Percentiles rank a stretch among this genome's conserved stretches.
Evolutionary conservation across 2,329 filamentous ascomycete species (phyloP).

Genomic region (Chaetomium strumarium): DNA sequence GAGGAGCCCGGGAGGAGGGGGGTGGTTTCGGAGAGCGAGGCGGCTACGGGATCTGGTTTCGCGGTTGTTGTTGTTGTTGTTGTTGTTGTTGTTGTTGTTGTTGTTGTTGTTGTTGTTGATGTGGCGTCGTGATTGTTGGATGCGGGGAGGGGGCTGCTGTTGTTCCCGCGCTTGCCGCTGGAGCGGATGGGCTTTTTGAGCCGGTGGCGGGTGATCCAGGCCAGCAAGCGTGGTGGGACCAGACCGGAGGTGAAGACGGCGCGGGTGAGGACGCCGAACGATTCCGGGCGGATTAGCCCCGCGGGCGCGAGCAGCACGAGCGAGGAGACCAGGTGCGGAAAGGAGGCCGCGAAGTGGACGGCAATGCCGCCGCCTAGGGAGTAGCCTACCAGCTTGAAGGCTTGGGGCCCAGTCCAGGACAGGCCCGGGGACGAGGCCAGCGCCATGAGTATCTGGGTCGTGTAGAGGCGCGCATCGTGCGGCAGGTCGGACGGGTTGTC

Average conservation of each 20-base stretch:
- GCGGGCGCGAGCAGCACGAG: constrained; percentile 74
- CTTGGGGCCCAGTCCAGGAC: constrained; percentile 52
- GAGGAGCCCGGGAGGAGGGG: constrained; percentile 20
- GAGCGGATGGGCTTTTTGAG: constrained; percentile 46
- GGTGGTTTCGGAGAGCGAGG: constrained; percentile 22
- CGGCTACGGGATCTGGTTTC: constrained; percentile 10
- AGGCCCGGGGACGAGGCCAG: constrained; percentile 61
- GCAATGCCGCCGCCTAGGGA: constrained; percentile 77
- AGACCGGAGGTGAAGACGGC: constrained; percentile 50
- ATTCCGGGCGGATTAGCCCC: constrained; percentile 59
- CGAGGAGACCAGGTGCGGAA: constrained; percentile 61
- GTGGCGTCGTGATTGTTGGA: not conserved
- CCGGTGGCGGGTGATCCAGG: constrained; percentile 41
- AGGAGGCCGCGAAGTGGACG: constrained; percentile 65
- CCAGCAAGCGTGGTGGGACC: constrained; percentile 47
- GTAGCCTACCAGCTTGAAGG: constrained; percentile 69
- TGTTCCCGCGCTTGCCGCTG: constrained; percentile 25
- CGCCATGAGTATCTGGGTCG: constrained; percentile 64
- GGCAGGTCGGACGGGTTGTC: constrained; percentile 59
- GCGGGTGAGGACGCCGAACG: constrained; percentile 45
- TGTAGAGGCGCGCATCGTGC: constrained; percentile 69
- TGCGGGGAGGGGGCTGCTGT: not conserved
- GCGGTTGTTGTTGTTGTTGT: not conserved
- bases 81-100: constrained; percentile 24
- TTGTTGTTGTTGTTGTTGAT: too few species aligned